Conservation (phyloP, 2,329 filamentous ascomycete genomes). For the Bertia moriformis region DNA sequence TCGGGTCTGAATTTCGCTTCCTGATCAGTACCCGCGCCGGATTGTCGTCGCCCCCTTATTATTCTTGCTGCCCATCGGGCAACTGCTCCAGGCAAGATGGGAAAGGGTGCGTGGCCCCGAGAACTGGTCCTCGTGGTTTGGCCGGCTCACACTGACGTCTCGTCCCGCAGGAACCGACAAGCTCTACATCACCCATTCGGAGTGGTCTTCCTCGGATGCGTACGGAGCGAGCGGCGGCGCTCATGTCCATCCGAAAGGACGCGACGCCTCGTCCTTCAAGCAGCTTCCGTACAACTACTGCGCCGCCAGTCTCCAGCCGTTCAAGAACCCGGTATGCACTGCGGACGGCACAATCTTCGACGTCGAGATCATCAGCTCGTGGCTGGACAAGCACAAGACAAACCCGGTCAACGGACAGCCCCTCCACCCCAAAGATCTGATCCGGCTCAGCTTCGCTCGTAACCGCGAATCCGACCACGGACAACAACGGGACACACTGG, state of each 20-base stretch:
- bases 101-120: conserved; percentile 7
- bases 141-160: background rate
- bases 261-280: conserved; percentile 53
- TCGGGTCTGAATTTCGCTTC: too few species aligned
- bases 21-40: too few species aligned
- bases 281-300: conserved; percentile 96
- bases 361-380: conserved; percentile 80
- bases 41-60: too few species aligned
- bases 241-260: conserved; percentile 44
- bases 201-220: conserved; percentile 86
- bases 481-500: too few species aligned
- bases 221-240: conserved; percentile 69
- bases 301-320: conserved; percentile 87
- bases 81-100: conserved; percentile 6
- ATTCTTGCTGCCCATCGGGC: too few species aligned
- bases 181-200: conserved; percentile 77
- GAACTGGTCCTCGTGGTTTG: conserved; percentile 1
- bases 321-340: conserved; percentile 88
- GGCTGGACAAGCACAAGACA: conserved; percentile 85
- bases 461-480: conserved; percentile 82
- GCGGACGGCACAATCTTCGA: conserved; percentile 80
- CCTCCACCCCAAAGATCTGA: conserved; percentile 67
- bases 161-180: conserved; percentile 32
- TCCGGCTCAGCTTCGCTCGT: conserved; percentile 80
- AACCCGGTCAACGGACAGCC: conserved; percentile 78